Conservation (phyloP, 257 asterid species). For the Jacaranda mimosifolia region DNA sequence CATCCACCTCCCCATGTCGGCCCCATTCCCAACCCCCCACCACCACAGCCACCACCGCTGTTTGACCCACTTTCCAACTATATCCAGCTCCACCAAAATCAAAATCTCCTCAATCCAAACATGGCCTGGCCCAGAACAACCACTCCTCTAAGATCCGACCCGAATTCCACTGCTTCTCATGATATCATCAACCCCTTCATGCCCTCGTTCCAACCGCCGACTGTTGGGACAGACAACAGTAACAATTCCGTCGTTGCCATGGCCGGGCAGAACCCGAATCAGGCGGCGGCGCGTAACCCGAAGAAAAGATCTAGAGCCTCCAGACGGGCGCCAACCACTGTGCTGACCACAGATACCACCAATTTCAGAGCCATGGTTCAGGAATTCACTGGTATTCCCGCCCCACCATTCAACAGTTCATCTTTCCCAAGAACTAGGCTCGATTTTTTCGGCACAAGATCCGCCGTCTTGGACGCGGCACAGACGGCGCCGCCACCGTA, state of each 20-base stretch:
- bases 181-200: conserved; percentile 31
- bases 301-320: conserved; percentile 89
- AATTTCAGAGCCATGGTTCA: conserved; percentile 98
- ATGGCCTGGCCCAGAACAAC: conserved; percentile 49
- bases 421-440: conserved; percentile 54
- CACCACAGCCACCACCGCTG: conserved; percentile 34
- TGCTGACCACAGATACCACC: conserved; percentile 75
- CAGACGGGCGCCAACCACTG: conserved; percentile 92
- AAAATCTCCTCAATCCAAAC: conserved; percentile 40
- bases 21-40: conserved; percentile 33
- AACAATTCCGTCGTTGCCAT: background rate
- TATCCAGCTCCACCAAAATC: conserved; percentile 34
- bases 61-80: conserved; percentile 63
- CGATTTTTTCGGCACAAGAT: conserved; percentile 61
- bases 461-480: conserved; percentile 37
- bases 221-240: conserved; percentile 8
- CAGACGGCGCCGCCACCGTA: conserved; percentile 36
- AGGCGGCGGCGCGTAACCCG: conserved; percentile 58
- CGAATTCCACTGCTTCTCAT: conserved; percentile 19
- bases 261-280: conserved; percentile 29
- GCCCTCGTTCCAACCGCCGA: conserved; percentile 19
- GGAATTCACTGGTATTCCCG: conserved; percentile 88
- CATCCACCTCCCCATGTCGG: conserved; percentile 29
- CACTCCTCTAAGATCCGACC: conserved; percentile 42
- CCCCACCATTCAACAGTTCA: conserved; percentile 65